phyloP scores from a whole-genome alignment of 495 filamentous ascomycete genomes.

The Penicillium bialowiezense region DNA sequence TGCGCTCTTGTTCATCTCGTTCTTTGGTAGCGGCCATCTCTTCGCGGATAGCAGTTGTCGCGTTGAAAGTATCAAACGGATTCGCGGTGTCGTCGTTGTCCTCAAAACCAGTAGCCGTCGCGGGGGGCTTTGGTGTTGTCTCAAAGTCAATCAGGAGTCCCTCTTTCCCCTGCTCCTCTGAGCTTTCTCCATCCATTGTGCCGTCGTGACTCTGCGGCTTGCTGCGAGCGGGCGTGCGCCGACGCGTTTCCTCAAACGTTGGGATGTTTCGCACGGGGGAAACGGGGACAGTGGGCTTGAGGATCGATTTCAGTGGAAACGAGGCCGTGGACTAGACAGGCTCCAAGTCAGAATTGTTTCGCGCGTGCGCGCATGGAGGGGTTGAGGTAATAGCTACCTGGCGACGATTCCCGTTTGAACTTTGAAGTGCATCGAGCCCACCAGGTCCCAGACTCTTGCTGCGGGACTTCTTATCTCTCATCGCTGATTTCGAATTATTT shows the following conservation, averaged over 20 bases:
- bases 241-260: slow-evolving; percentile 46
- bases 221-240: slow-evolving; percentile 35
- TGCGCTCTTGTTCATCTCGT: slow-evolving; percentile 68
- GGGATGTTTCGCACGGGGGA: slow-evolving; percentile 60
- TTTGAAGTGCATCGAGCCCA: slow-evolving; percentile 76
- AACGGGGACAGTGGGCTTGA: slow-evolving; percentile 76
- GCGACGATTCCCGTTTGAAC: slow-evolving; percentile 74
- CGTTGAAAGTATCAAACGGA: slow-evolving; percentile 58
- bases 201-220: slow-evolving; percentile 21
- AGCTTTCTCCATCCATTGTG: slow-evolving; percentile 9
- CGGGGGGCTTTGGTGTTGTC: slow-evolving; percentile 32
- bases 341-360: slow-evolving; percentile 2
- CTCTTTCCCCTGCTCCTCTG: slow-evolving; percentile 27
- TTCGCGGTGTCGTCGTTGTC: slow-evolving; percentile 49
- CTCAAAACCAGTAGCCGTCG: slow-evolving; percentile 35
- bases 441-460: slow-evolving; percentile 96
- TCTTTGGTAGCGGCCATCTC: slow-evolving; percentile 74
- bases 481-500: slow-evolving; percentile 30
- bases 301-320: slow-evolving; percentile 70
- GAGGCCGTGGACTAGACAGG: slow-evolving; percentile 50
- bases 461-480: slow-evolving; percentile 69
- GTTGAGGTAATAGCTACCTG: slow-evolving; percentile 52
- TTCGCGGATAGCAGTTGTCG: slow-evolving; percentile 50
- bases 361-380: slow-evolving; percentile 3
- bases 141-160: slow-evolving; percentile 49